Percentiles rank a stretch among this genome's conserved stretches.
Evolutionary conservation across 257 asterid species (phyloP).

Genomic region (Solanum etuberosum): DNA sequence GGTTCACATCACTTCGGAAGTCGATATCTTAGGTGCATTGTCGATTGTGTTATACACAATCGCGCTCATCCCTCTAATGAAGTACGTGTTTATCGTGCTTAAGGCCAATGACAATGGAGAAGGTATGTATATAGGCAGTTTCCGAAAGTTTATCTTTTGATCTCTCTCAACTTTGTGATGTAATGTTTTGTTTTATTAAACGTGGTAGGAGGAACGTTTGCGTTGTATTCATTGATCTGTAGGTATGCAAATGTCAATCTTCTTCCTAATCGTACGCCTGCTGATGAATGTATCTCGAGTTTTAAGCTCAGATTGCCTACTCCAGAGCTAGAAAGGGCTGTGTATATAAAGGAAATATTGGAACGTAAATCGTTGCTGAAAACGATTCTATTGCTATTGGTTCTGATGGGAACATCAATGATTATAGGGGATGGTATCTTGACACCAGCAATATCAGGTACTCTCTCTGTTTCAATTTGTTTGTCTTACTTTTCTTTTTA

Average conservation of each 20-base stretch:
- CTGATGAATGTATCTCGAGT: conserved; percentile 83
- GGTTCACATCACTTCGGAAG: conserved; percentile 71
- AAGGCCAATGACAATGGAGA: conserved; percentile 92
- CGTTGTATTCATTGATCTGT: conserved; percentile 76
- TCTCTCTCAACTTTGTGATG: neutral
- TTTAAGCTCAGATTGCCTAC: conserved; percentile 88
- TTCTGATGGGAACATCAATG: conserved; percentile 91
- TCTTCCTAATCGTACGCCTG: conserved; percentile 77
- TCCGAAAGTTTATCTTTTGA: neutral
- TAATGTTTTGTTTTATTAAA: conserved; percentile 6
- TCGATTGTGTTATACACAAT: conserved; percentile 92
- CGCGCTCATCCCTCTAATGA: conserved; percentile 67
- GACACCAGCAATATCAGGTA: conserved; percentile 94
- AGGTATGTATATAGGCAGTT: conserved; percentile 32
- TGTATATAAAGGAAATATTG: conserved; percentile 63
- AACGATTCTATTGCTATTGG: conserved; percentile 58
- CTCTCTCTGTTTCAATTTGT: neutral
- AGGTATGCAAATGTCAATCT: conserved; percentile 90
- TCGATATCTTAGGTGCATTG: conserved; percentile 78
- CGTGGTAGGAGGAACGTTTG: conserved; percentile 92
- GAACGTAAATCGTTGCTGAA: conserved; percentile 51
- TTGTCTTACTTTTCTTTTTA: neutral
- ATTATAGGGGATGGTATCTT: conserved; percentile 91
- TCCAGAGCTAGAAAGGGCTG: conserved; percentile 88
- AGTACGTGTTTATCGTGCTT: conserved; percentile 84